phyloP scores from a whole-genome alignment of 1,284 basidiomycete genomes.

The Pseudozyma tsukubaensis region DNA sequence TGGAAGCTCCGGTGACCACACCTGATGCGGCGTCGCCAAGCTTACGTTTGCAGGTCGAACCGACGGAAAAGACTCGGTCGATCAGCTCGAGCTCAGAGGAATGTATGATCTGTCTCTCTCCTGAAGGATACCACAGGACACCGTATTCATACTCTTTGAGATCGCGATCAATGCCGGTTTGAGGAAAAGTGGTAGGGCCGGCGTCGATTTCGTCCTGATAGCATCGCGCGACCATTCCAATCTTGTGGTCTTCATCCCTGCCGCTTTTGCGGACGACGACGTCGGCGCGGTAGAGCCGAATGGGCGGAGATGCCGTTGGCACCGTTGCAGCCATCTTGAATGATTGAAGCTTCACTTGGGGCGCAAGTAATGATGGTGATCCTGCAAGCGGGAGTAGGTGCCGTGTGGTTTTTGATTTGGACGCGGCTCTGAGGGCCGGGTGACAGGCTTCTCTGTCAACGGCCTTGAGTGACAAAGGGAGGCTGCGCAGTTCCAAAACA shows the following conservation, averaged over 20 bases:
- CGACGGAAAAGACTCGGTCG: slow-evolving; percentile 81
- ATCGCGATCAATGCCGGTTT: slow-evolving; percentile 75
- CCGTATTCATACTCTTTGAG: slow-evolving; percentile 83
- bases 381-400: no score
- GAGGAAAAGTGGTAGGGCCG: slow-evolving; percentile 21
- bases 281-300: slow-evolving; percentile 30
- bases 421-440: no score
- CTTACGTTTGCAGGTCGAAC: slow-evolving; percentile 85
- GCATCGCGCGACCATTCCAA: slow-evolving; percentile 47
- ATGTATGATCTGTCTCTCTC: slow-evolving; percentile 70
- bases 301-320: slow-evolving; percentile 9
- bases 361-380: no score
- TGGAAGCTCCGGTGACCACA: slow-evolving; percentile 76
- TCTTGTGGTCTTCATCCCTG: slow-evolving; percentile 29
- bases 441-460: no score
- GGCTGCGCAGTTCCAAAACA: no score
- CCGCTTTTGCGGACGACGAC: slow-evolving; percentile 39
- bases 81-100: slow-evolving; percentile 79
- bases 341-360: no score
- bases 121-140: slow-evolving; percentile 77
- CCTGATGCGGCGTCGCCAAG: slow-evolving; percentile 81
- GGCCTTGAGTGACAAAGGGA: no score
- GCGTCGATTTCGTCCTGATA: slow-evolving; percentile 43
- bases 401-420: no score
- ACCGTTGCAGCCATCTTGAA: neutral